A percentile compares a stretch with the other conserved stretches of the same genome.
Conservation (phyloP, 768 basidiomycete genomes). For the Mycena galericulata region DNA sequence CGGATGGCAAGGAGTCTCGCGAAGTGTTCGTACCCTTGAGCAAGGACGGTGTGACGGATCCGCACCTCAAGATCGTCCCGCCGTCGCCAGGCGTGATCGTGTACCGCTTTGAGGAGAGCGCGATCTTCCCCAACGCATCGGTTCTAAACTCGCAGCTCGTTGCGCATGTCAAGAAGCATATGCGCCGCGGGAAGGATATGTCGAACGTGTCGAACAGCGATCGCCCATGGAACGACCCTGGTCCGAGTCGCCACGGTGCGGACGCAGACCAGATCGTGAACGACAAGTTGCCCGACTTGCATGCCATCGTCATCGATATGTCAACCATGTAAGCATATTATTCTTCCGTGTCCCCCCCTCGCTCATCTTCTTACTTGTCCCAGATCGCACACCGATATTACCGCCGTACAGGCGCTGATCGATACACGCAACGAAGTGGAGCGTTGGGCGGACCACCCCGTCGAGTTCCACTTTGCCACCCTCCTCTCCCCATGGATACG, state of each 20-base stretch:
- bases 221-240: conserved; percentile 95
- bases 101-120: conserved; percentile 93
- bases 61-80: conserved; percentile 76
- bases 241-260: conserved; percentile 64
- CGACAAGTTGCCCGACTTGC: conserved; percentile 71
- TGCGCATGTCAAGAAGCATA: conserved; percentile 83
- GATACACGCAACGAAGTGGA: conserved; percentile 92
- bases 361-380: not conserved
- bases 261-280: conserved; percentile 63
- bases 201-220: conserved; percentile 72
- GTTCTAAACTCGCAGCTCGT: conserved; percentile 78
- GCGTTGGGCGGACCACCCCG: conserved; percentile 81
- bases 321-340: conserved; percentile 82
- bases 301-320: conserved; percentile 93
- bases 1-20: conserved; percentile 57
- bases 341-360: not conserved
- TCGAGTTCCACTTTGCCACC: conserved; percentile 96
- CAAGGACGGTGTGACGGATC: conserved; percentile 71
- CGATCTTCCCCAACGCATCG: conserved; percentile 85
- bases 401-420: conserved; percentile 90
- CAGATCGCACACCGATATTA: conserved; percentile 92
- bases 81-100: conserved; percentile 90
- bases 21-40: conserved; percentile 89
- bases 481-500: conserved; percentile 95
- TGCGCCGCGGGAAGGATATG: conserved; percentile 82